These are phyloP conservation scores for Neopestalotiopsis rosae DNA, from an alignment of 2,329 filamentous ascomycete genomes.

Conservation along the genomic window DNA sequence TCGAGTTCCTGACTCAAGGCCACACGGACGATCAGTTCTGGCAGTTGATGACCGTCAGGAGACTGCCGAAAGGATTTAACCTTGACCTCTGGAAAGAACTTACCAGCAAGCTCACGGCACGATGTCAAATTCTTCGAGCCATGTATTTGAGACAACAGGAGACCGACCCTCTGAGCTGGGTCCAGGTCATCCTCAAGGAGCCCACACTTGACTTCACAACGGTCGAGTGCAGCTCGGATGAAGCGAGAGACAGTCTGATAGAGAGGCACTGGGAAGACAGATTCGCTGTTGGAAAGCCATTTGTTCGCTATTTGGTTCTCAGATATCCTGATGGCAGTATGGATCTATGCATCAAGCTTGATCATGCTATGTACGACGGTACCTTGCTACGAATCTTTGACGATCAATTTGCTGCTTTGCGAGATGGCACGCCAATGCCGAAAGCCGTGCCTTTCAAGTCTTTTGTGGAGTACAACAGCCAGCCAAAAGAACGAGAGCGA, in stretches of 20 bases:
- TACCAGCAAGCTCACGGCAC: constrained; percentile 23
- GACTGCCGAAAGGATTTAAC: constrained; percentile 23
- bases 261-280: constrained; percentile 30
- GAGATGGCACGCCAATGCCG: constrained; percentile 21
- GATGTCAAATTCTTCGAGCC: constrained; percentile 32
- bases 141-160: constrained; percentile 24
- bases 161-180: constrained; percentile 23
- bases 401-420: constrained; percentile 29
- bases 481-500: constrained; percentile 20
- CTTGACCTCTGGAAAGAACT: constrained; percentile 27
- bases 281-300: constrained; percentile 39
- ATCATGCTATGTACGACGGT: constrained; percentile 21
- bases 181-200: constrained; percentile 27
- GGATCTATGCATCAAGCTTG: constrained; percentile 36
- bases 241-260: constrained; percentile 28
- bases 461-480: constrained; percentile 30
- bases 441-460: constrained; percentile 29
- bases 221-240: constrained; percentile 25
- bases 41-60: constrained; percentile 31
- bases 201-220: constrained; percentile 22
- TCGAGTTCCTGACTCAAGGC: constrained; percentile 35
- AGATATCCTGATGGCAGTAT: constrained; percentile 26
- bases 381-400: constrained; percentile 27
- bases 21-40: constrained; percentile 28
- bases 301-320: constrained; percentile 40